Base-by-base conservation (phyloP, 2,329 filamentous ascomycete species). In the Fusarium protoensiforme region DNA sequence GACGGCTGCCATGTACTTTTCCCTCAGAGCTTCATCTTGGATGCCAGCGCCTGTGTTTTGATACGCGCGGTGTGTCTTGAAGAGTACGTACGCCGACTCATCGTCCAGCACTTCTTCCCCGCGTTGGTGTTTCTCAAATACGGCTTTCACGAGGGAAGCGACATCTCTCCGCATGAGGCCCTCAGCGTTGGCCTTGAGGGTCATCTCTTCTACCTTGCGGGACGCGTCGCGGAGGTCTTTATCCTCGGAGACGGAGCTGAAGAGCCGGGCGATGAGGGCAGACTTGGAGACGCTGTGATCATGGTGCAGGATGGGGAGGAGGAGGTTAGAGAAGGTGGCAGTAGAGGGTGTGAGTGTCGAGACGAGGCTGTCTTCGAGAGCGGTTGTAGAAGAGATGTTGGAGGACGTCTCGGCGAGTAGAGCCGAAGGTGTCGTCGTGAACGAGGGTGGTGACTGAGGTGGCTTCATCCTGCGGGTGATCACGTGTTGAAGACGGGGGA, bases 351-450 rank as follows among this genome's bases (percentile, higher is more conserved):
- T 74, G 10, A 78, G 61, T 2, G 61, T 38, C 0, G 60, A 53
- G 5, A 64, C 77, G 51, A 79, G 76, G 10, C 20, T 18, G 57
- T 79, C 75, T 41, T 78, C 64, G 0, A 79, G 69, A 2, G 65
- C 48, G 1, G 36, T 68, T 35, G 76, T 72, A n/a, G 62, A 38
- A 16, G 58, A 29, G 22, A 78, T 72, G 69, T 77, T 68, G 76
- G 92, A 87, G 1, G 61, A 64, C 16, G 72, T 75, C 43, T 70
- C 61, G 10, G 39, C 41, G 46, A 77, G 69, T 10, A 79, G 70
- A 14, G 63, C 39, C 0, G 63, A 60, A 5, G 73, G 70, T 4
- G 68, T 53, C 16, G 63, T 18, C 22, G 65, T 59, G 62, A 79
- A 79, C 43, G 56, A 67, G 1, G 77, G 74, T 0, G 77, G 77